Percentiles rank a stretch among this genome's conserved stretches.
Conservation (phyloP, 2,329 filamentous ascomycete species). For the Ophiostoma angusticollis region DNA sequence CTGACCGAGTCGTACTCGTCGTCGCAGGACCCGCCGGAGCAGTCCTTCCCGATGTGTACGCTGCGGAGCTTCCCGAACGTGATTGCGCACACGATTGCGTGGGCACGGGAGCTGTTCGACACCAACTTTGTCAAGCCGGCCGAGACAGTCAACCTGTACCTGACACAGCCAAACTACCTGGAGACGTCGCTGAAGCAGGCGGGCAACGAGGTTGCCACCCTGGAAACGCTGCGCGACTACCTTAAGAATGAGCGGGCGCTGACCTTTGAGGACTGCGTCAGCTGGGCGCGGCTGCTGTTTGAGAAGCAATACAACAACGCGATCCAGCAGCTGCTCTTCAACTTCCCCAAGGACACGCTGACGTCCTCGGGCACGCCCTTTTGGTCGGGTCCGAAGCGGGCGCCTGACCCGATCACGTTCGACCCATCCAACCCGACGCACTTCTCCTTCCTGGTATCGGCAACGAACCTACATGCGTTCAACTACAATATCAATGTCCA, state of each 20-base stretch:
- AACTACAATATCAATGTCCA: slow-evolving; percentile 96
- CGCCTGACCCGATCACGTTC: slow-evolving; percentile 83
- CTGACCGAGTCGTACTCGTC: slow-evolving; percentile 91
- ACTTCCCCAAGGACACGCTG: slow-evolving; percentile 88
- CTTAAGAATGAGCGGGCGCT: slow-evolving; percentile 84
- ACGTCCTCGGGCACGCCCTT: slow-evolving; percentile 84
- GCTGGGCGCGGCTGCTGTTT: slow-evolving; percentile 87
- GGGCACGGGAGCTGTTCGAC: slow-evolving; percentile 93
- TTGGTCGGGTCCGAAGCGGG: slow-evolving; percentile 97
- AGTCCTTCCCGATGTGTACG: slow-evolving; percentile 98
- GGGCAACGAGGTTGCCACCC: slow-evolving; percentile 84
- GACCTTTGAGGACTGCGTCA: slow-evolving; percentile 90
- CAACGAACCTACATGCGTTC: slow-evolving; percentile 87
- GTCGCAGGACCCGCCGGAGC: slow-evolving; percentile 93
- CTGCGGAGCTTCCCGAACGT: slow-evolving; percentile 94
- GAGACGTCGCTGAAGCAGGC: slow-evolving; percentile 79
- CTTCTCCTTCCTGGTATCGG: slow-evolving; percentile 75
- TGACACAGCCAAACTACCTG: slow-evolving; percentile 84
- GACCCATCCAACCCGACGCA: slow-evolving; percentile 75
- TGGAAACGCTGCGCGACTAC: slow-evolving; percentile 82
- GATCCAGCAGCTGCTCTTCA: slow-evolving; percentile 88
- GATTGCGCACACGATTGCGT: slow-evolving; percentile 97
- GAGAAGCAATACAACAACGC: slow-evolving; percentile 96
- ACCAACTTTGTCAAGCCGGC: slow-evolving; percentile 85
- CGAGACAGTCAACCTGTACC: slow-evolving; percentile 86